phyloP scores from a whole-genome alignment of 129 eudicot genomes.

The Arctium minus region DNA sequence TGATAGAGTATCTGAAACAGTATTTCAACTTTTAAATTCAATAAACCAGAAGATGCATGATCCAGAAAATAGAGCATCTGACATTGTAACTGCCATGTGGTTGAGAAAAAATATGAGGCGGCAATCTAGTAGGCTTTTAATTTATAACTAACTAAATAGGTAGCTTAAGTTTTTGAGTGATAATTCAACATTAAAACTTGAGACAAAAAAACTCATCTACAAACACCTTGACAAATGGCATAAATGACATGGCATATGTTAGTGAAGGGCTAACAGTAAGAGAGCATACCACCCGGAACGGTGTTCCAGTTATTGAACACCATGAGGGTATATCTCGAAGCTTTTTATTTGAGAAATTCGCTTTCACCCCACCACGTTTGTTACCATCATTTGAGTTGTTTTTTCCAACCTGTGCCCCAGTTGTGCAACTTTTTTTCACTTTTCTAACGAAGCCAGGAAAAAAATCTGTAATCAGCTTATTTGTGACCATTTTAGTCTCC shows the following conservation, averaged over 20 bases:
- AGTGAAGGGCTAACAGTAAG: background rate
- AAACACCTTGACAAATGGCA: background rate
- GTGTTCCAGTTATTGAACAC: slow-evolving; percentile 80
- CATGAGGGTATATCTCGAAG: slow-evolving; percentile 65
- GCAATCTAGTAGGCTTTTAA: no score
- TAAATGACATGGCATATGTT: background rate
- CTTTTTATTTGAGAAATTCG: slow-evolving; percentile 37
- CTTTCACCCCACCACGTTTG: slow-evolving; percentile 28
- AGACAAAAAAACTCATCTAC: background rate
- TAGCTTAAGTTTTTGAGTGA: background rate
- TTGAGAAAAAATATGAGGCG: no score
- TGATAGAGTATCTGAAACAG: no score
- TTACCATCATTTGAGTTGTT: slow-evolving; percentile 31
- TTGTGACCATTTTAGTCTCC: slow-evolving; percentile 37
- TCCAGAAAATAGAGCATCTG: background rate
- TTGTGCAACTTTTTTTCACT: slow-evolving; percentile 22
- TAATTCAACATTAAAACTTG: background rate
- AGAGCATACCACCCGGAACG: slow-evolving; percentile 80
- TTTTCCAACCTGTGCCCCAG: slow-evolving; percentile 32
- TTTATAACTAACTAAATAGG: no score
- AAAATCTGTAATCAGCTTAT: slow-evolving; percentile 75
- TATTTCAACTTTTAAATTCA: background rate
- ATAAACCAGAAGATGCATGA: slow-evolving; percentile 2
- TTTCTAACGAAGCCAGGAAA: slow-evolving; percentile 53
- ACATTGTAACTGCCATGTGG: no score